Conservation (phyloP, 2,329 filamentous ascomycete genomes). For the Sphaerulina vaccinii region DNA sequence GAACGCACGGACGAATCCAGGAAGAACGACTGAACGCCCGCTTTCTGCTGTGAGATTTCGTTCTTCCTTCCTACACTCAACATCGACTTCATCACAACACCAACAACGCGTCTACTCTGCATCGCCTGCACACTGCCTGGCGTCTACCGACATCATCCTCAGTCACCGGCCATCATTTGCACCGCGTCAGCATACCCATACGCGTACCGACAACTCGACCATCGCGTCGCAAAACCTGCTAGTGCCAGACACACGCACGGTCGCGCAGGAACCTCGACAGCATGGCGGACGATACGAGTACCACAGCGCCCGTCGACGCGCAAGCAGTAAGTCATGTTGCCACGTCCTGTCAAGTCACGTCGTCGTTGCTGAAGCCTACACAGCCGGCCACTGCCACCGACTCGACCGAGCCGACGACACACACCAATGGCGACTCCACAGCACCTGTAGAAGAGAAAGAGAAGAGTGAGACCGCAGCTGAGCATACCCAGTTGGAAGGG, state of each 20-base stretch:
- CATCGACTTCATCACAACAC: conserved; percentile 27
- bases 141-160: conserved; percentile 10
- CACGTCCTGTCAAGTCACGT: conserved; percentile 14
- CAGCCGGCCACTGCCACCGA: conserved; percentile 23
- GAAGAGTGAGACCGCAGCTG: conserved; percentile 30
- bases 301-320: conserved; percentile 31
- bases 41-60: conserved; percentile 13
- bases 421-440: conserved; percentile 29
- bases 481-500: conserved; percentile 31
- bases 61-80: conserved; percentile 14
- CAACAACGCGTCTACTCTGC: conserved; percentile 21
- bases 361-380: conserved; percentile 26
- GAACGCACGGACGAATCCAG: conserved; percentile 9
- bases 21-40: conserved; percentile 2
- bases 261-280: conserved; percentile 19
- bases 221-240: conserved; percentile 29
- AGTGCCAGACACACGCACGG: conserved; percentile 14
- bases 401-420: conserved; percentile 20
- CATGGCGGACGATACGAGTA: conserved; percentile 36
- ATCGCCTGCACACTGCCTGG: conserved; percentile 20
- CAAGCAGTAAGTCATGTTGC: conserved; percentile 28
- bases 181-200: conserved; percentile 13
- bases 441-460: conserved; percentile 25
- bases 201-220: conserved; percentile 22
- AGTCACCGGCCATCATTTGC: conserved; percentile 15